A percentile compares a stretch with the other conserved stretches of the same genome.
phyloP scores from a whole-genome alignment of 1,284 basidiomycete genomes.

The Cutaneotrichosporon curvatum region DNA sequence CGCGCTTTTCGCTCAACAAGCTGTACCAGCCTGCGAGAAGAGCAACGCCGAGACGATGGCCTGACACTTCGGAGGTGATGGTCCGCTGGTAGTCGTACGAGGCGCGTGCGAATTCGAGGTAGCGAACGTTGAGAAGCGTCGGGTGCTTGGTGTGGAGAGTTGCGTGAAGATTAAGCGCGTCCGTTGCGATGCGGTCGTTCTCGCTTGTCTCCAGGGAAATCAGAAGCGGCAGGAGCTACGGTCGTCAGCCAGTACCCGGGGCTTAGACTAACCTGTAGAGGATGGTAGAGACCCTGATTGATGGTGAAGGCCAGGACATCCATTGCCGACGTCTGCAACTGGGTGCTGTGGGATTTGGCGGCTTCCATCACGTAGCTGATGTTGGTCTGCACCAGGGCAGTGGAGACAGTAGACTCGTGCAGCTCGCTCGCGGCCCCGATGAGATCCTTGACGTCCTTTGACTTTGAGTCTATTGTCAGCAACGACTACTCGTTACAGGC shows the following conservation, averaged over 20 bases:
- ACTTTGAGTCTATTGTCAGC: constrained; percentile 18
- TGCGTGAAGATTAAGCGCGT: constrained; percentile 73
- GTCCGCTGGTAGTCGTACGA: constrained; percentile 78
- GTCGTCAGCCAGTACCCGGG: background rate
- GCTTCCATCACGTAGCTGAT: constrained; percentile 72
- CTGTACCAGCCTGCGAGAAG: constrained; percentile 84
- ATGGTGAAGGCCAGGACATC: constrained; percentile 88
- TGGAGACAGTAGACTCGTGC: constrained; percentile 89
- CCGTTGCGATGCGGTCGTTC: constrained; percentile 55
- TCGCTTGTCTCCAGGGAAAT: constrained; percentile 85
- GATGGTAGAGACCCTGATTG: constrained; percentile 91
- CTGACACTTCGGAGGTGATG: constrained; percentile 45
- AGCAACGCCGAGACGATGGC: constrained; percentile 48
- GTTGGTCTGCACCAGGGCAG: constrained; percentile 88
- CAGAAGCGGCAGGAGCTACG: constrained; percentile 80
- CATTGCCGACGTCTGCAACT: constrained; percentile 74
- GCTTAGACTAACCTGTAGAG: constrained; percentile 59
- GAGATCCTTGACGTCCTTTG: constrained; percentile 76
- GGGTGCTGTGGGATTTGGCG: constrained; percentile 61
- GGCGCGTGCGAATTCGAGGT: constrained; percentile 65
- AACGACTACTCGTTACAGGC: background rate
- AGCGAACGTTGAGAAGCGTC: constrained; percentile 79
- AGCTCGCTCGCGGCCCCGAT: constrained; percentile 91
- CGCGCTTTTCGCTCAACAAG: constrained; percentile 81
- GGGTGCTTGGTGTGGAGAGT: constrained; percentile 82